Evolutionary conservation across 140 eudicot species (phyloP), one percentile per base, ranked within the genome.

Genomic region (Bidens hawaiensis): DNA sequence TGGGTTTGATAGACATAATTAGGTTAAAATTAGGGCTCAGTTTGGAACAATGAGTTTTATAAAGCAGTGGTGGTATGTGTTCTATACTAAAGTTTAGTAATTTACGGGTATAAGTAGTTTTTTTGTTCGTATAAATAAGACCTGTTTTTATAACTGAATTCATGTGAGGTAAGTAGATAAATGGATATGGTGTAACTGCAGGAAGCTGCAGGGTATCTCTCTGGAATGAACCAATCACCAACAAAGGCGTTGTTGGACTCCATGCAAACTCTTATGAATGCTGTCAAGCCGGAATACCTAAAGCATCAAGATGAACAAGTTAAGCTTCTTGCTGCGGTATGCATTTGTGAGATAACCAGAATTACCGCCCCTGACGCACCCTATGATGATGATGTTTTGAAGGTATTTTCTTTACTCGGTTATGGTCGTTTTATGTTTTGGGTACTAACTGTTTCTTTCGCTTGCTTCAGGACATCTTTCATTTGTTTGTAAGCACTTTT

Each of bases 311-410:
- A 89, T 34, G 42, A 24, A 17, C 87, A 86, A 75, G 94, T 81
- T 28, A 78, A 62, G 64, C 83, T 83, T 43, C 78, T 70, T 13
- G 89, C 86, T 67, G 95, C 97, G 50, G 47, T 89, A 19, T 89
- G 97, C 72, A 83, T 86, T 43, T 78, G 94, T 70, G 97, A 89
- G 78, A 86, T 89, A 42, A 83, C 89, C 27, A 81, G 97, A 74
- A 89, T 89, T 45, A 89, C 97, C 18, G 97, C 97, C 11, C 97
- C 97, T 9, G 97, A 86, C 25, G 79, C 85, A 46, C 97, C 97
- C 8, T 89, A 89, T 54, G 84, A 74, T 33, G 97, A 89, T 78
- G 89, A 81, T 36, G 63, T 74, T 40, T 81, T 89, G 76, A 89
- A 83, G 96, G 96, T 84, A 57, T 28, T 9, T 2, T 3, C 15